Percentiles rank a stretch among this genome's conserved stretches.
These are phyloP conservation scores for Phytopythium montanum DNA, from an alignment of 352 stramenopile genomes.

Conservation along the genomic window DNA sequence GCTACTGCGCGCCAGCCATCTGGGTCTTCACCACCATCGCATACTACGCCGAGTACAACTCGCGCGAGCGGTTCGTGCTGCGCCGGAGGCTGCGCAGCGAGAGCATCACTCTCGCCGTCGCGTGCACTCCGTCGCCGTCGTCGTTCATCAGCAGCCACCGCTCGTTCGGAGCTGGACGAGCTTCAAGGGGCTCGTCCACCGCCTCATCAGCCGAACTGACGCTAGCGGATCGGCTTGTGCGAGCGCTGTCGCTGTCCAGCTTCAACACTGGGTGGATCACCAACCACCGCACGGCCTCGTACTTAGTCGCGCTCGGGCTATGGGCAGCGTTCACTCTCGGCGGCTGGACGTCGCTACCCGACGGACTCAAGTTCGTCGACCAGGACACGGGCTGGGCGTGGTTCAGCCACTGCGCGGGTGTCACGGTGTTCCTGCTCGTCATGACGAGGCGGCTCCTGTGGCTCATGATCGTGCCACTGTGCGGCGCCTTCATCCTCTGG, in stretches of 20 bases:
- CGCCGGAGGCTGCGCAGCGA: constrained; percentile 62
- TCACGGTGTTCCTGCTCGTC: constrained; percentile 75
- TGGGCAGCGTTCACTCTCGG: constrained; percentile 74
- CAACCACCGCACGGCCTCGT: constrained; percentile 51
- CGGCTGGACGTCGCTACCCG: constrained; percentile 73
- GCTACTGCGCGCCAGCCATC: constrained; percentile 69
- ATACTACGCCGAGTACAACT: constrained; percentile 86
- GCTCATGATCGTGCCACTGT: constrained; percentile 67
- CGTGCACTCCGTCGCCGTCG: constrained; percentile 35
- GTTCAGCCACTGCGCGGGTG: constrained; percentile 80
- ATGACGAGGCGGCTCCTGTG: constrained; percentile 68
- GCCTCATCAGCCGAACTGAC: neutral
- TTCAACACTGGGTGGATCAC: constrained; percentile 14
- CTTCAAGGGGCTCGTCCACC: neutral
- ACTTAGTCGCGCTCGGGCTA: constrained; percentile 57
- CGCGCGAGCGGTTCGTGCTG: constrained; percentile 70
- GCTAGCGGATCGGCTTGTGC: constrained; percentile 12
- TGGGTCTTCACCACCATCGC: constrained; percentile 85
- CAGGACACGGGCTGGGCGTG: constrained; percentile 81
- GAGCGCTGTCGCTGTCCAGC: constrained; percentile 22
- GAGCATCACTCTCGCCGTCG: constrained; percentile 75
- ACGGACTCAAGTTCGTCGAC: constrained; percentile 81
- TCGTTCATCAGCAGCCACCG: neutral
- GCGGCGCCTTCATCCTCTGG: constrained; percentile 68
- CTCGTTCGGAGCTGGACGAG: neutral